phyloP scores from a whole-genome alignment of 352 stramenopile genomes.

The Saprolegnia diclina region DNA sequence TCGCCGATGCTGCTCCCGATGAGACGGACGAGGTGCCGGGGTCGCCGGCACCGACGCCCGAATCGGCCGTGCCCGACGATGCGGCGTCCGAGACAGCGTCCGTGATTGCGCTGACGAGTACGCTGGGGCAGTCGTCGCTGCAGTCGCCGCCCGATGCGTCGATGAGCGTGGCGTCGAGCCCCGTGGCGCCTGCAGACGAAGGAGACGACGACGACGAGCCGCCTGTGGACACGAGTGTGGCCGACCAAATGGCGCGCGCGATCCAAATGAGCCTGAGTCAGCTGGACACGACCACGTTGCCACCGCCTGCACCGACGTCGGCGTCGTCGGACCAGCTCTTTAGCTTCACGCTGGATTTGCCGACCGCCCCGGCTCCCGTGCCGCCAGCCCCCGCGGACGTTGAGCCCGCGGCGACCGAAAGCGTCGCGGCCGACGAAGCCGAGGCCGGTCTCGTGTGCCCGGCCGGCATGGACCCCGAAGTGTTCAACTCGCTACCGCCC shows the following conservation, averaged over 20 bases:
- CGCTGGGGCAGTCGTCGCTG: conserved; percentile 72
- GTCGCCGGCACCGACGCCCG: neutral
- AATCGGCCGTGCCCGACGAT: conserved; percentile 18
- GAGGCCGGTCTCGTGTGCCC: conserved; percentile 60
- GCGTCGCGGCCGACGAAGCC: conserved; percentile 21
- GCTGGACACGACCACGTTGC: conserved; percentile 19
- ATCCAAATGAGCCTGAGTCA: neutral
- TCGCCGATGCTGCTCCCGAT: conserved; percentile 27
- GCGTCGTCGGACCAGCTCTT: conserved; percentile 39
- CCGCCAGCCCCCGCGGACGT: neutral
- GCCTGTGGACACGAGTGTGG: neutral
- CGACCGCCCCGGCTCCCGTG: conserved; percentile 33
- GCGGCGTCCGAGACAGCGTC: conserved; percentile 58
- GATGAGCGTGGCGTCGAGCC: conserved; percentile 8
- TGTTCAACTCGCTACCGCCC: conserved; percentile 92
- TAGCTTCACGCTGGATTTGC: conserved; percentile 79
- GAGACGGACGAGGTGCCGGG: neutral
- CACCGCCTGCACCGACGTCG: conserved; percentile 36
- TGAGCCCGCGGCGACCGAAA: conserved; percentile 7
- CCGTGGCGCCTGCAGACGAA: neutral
- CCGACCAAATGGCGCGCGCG: neutral
- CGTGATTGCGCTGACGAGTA: conserved; percentile 77
- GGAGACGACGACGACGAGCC: neutral
- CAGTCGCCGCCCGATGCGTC: conserved; percentile 58
- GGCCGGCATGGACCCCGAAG: conserved; percentile 94